phyloP scores from a whole-genome alignment of 2,329 filamentous ascomycete species.

The Hypoxylon sp. region DNA sequence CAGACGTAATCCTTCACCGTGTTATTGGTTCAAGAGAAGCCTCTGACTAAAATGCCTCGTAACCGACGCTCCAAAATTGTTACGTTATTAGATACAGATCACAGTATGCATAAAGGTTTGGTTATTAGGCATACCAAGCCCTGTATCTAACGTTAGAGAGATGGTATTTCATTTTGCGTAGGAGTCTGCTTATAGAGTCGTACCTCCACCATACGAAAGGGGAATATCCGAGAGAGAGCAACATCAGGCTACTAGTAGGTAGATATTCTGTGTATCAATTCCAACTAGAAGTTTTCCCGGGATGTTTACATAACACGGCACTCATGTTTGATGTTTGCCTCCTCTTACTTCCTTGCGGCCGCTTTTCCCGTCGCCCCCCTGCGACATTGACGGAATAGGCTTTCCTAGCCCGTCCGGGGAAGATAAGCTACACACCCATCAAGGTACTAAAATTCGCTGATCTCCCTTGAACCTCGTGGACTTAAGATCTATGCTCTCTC shows the following conservation, averaged over 20 bases:
- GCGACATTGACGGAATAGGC: slow-evolving; percentile 34
- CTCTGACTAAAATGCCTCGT: background rate
- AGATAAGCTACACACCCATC: slow-evolving; percentile 27
- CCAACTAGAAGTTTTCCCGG: background rate
- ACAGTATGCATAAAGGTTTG: background rate
- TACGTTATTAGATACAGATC: background rate
- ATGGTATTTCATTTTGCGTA: background rate
- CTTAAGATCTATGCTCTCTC: slow-evolving; percentile 26
- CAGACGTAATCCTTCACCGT: too few species aligned
- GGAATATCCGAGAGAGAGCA: background rate
- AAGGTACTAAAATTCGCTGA: slow-evolving; percentile 29
- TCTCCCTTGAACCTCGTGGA: slow-evolving; percentile 23
- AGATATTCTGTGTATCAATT: background rate
- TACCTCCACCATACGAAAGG: background rate
- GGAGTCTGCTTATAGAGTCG: background rate
- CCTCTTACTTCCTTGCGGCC: slow-evolving; percentile 12
- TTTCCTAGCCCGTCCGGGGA: slow-evolving; percentile 43
- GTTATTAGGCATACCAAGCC: too few species aligned
- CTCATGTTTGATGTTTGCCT: slow-evolving; percentile 17
- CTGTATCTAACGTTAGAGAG: too few species aligned
- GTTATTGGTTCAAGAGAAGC: background rate
- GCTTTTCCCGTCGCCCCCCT: slow-evolving; percentile 18
- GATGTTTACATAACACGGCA: slow-evolving; percentile 17
- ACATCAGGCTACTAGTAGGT: too few species aligned
- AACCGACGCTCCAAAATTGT: background rate